Evolutionary conservation across 177 flowering plant species (phyloP).

Genomic region (Vitis hybrid): DNA sequence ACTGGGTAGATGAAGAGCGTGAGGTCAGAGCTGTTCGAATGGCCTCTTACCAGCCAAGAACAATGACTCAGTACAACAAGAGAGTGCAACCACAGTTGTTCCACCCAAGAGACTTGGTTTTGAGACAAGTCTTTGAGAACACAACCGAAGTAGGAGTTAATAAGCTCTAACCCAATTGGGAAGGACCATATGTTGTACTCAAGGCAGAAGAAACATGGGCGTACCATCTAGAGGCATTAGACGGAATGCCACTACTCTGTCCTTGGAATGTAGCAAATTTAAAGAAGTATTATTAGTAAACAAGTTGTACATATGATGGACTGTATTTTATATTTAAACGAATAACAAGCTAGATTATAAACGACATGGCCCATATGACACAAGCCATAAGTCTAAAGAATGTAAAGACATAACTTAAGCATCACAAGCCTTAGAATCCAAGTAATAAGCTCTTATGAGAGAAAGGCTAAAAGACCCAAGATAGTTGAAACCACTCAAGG

Average conservation of each 20-base stretch:
- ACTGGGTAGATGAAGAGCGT: rapidly evolving
- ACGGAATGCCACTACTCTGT: rapidly evolving
- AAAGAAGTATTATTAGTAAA: too few relatives aligned
- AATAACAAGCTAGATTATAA: too few relatives aligned
- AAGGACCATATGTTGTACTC: too few relatives aligned
- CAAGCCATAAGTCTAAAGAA: too few relatives aligned
- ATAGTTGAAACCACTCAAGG: rapidly evolving
- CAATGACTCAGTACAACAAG: rapidly evolving
- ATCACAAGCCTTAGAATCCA: rapidly evolving
- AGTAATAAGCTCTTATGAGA: too few relatives aligned
- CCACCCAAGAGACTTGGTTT: too few relatives aligned
- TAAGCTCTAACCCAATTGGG: rapidly evolving
- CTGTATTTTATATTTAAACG: too few relatives aligned
- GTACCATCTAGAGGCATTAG: rapidly evolving
- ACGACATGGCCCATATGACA: rapidly evolving
- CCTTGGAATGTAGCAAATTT: too few relatives aligned
- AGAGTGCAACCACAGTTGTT: rapidly evolving
- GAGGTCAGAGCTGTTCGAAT: rapidly evolving
- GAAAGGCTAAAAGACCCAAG: rapidly evolving
- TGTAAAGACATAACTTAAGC: rapidly evolving
- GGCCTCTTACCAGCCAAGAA: rapidly evolving
- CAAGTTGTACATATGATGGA: rapidly evolving
- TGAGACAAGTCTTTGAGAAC: too few relatives aligned
- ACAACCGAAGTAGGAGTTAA: rapidly evolving
- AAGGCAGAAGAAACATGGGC: rapidly evolving